Evolutionary conservation across 805 yeast species (phyloP), one percentile per base, ranked within the genome.

Genomic region (Spathaspora boniae): DNA sequence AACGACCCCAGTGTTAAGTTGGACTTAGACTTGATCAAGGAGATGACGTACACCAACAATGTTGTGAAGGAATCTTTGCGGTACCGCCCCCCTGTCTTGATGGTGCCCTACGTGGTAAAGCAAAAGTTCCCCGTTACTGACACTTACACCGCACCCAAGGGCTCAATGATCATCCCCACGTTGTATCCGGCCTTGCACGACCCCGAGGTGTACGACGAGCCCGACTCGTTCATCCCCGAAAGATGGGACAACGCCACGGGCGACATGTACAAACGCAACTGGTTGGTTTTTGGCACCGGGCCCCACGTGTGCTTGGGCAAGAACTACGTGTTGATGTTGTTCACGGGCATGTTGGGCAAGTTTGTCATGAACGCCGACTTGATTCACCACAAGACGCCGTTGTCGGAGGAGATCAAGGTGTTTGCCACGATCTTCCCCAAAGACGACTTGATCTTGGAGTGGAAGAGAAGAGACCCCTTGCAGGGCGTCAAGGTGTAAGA

Each of bases 401-500:
- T 82, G 48, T 80, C 91, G 48, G 98, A 93, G 68, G 81, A 87
- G 54, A 88, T 93, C 54, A 86, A 87, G 56, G 98, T 93, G 26
- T 93, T 93, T 59, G 98, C 98, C 18, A 93, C 98, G 14, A 88
- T 93, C 57, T 93, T 93, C 84, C 98, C 98, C 18, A 80, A 86
- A 60, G 98, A 93, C 65, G 96, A 93, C 60, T 78, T 95, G 56
- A 76, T 86, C 46, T 66, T 93, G 58, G 69, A 80, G 49, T 91
- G 89, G 70, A 70, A 68, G 32, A 67, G 56, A 48, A 78, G 93
- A 66, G 84, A 84, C 45, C 79, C 82, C 4, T 36, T 53, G 16
- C n/a, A n/a, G n/a, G n/a, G n/a, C n/a, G n/a, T n/a, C n/a, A n/a
- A n/a, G n/a, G n/a, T n/a, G n/a, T n/a, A n/a, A n/a, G n/a, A n/a